These are phyloP conservation scores for Vigna hirtella DNA, from an alignment of 306 rosid genomes.

Conservation along the genomic window DNA sequence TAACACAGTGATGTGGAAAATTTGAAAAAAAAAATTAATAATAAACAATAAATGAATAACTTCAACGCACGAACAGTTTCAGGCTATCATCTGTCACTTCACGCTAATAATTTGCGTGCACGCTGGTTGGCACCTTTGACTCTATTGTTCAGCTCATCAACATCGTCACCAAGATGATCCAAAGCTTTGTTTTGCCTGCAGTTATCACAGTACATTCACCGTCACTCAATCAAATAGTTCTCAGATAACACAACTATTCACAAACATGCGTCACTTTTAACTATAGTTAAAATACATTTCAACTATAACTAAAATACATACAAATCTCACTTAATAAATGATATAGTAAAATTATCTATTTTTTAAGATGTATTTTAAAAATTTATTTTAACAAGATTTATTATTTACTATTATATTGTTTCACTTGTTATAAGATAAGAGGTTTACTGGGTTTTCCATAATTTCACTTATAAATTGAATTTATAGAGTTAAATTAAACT, in stretches of 20 bases:
- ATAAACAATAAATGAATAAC: slow-evolving; percentile 25
- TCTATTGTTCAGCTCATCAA: slow-evolving; percentile 76
- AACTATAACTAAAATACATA: too few relatives aligned
- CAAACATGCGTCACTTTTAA: neutral
- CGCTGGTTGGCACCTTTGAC: slow-evolving; percentile 91
- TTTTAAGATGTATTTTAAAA: too few relatives aligned
- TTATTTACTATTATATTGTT: too few relatives aligned
- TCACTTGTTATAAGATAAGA: too few relatives aligned
- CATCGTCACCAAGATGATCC: slow-evolving; percentile 78
- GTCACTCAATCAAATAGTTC: neutral
- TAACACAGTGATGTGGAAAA: neutral
- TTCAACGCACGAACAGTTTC: neutral
- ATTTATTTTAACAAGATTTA: too few relatives aligned
- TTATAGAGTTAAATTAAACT: too few relatives aligned
- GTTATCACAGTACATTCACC: slow-evolving; percentile 27
- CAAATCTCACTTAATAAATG: too few relatives aligned
- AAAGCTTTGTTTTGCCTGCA: slow-evolving; percentile 96
- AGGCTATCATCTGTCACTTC: slow-evolving; percentile 44
- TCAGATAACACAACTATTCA: neutral
- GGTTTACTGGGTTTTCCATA: too few relatives aligned
- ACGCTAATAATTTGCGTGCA: slow-evolving; percentile 61
- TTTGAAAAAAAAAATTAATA: neutral
- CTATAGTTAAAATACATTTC: neutral
- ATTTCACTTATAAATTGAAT: too few relatives aligned
- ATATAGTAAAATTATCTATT: too few relatives aligned